Base-by-base conservation (phyloP, 2,329 filamentous ascomycete species). In the Penicillium hesseltinei region DNA sequence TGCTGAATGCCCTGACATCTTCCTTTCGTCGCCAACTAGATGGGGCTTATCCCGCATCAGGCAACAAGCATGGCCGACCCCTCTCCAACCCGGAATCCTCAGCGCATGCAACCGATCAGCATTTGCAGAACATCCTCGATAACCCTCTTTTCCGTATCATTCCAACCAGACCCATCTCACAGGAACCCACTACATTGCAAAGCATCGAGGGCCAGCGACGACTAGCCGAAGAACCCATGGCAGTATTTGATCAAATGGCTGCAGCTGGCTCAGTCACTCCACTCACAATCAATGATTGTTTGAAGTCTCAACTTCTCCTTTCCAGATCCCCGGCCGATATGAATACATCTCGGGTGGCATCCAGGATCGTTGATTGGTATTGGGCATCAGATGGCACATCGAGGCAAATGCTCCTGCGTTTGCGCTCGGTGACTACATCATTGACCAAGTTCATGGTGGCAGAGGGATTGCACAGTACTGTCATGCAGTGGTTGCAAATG, bases 11-110 rank as follows among this genome's bases (percentile, higher is more conserved):
- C 21, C 79, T 89, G 61, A 87, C 84, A 23, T 80, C 78, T 40
- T 88, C 85, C 13, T 89, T 89, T 70, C 80, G 84, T 62, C 77
- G 80, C 49, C 84, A 88, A 57, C 80, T 89, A 42, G 85, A 88
- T 65, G 78, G 76, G 52, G 80, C 82, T 57, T 81, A 87, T 72
- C 81, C 80, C 19, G 66, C 70, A 44, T 45, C 53, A 33, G 62
- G 65, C n/a, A 59, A 61, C 40, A 54, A 62, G n/a, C 60, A 65
- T 49, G 56, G 54, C 13, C 60, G 58, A 46, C 45, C 61, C 17
- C 57, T 66, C 36, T 63, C 61, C 36, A 66, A 72, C 50, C 56
- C 65, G 35, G 61, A 68, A 57, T 69, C 67, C 25, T 69, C 72
- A 19, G 62, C 57, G 25, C 65, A 73, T 62, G 67, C 74, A 44